Conservation (phyloP, 768 basidiomycete species). For the Hypsizygus marmoreus region DNA sequence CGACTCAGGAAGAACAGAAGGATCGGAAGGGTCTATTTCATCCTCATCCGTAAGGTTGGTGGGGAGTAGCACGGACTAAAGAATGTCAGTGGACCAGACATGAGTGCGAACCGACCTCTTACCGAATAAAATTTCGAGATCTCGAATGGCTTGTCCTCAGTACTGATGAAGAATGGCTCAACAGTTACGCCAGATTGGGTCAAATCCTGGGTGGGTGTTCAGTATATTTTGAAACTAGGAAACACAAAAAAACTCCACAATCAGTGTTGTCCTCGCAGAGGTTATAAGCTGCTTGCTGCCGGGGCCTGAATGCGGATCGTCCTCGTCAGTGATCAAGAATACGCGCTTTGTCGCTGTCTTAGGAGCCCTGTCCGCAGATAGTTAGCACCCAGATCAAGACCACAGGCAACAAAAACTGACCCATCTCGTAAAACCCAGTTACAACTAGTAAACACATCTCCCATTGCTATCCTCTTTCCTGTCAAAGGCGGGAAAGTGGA, state of each 20-base stretch:
- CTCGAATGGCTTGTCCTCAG: slow-evolving; percentile 67
- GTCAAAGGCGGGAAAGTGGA: slow-evolving; percentile 64
- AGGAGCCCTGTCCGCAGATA: slow-evolving; percentile 54
- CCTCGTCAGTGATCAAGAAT: slow-evolving; percentile 91
- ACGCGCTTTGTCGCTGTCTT: slow-evolving; percentile 92
- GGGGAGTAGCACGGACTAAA: slow-evolving; percentile 63
- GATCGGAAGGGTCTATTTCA: slow-evolving; percentile 38
- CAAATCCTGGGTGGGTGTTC: slow-evolving; percentile 61
- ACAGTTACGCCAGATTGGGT: slow-evolving; percentile 75
- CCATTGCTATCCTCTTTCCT: slow-evolving; percentile 71
- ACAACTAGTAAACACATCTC: slow-evolving; percentile 88
- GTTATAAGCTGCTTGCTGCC: slow-evolving; percentile 62
- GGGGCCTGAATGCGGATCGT: slow-evolving; percentile 65
- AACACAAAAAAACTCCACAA: slow-evolving; percentile 38
- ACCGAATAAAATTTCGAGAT: slow-evolving; percentile 80
- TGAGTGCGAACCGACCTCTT: slow-evolving; percentile 22
- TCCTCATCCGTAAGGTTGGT: slow-evolving; percentile 56
- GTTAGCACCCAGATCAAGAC: neutral
- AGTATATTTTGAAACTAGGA: neutral
- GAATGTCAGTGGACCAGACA: neutral
- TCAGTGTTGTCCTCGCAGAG: slow-evolving; percentile 71
- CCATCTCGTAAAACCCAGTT: slow-evolving; percentile 89
- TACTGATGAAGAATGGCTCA: slow-evolving; percentile 89
- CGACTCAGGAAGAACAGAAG: slow-evolving; percentile 59
- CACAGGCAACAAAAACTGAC: slow-evolving; percentile 41